phyloP scores from a whole-genome alignment of 1,284 basidiomycete genomes.

The Puccinia horiana region DNA sequence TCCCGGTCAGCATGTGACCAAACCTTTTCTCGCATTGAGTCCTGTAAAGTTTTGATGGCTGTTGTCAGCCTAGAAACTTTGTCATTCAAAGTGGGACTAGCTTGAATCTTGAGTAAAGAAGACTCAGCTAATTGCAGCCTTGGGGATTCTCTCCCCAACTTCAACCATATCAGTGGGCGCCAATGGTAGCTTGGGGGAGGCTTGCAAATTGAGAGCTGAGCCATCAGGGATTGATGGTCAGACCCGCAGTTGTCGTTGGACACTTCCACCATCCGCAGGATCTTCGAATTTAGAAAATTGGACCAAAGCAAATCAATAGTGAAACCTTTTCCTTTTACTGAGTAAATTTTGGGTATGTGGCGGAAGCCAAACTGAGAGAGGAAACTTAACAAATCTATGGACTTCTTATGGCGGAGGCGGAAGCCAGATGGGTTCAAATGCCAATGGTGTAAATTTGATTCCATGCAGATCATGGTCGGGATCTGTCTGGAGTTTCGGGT shows the following conservation, averaged over 20 bases:
- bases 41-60: background rate
- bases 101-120: background rate
- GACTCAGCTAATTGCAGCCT: background rate
- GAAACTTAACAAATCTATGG: background rate
- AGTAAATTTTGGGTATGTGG: background rate
- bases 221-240: background rate
- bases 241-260: background rate
- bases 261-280: background rate
- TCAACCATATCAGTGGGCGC: background rate
- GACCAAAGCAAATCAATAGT: slow-evolving; percentile 18
- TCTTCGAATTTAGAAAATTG: background rate
- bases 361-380: background rate
- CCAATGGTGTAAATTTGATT: slow-evolving; percentile 3
- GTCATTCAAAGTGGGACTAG: too few species aligned
- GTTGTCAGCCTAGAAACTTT: background rate
- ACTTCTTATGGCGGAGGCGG: background rate
- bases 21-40: background rate
- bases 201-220: background rate
- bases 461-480: background rate
- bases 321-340: background rate
- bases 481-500: background rate
- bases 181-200: background rate
- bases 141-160: background rate
- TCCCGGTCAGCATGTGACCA: background rate
- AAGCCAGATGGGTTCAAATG: background rate